Base-by-base conservation (phyloP, 2,329 filamentous ascomycete species). In the Aspergillus neoniger region DNA sequence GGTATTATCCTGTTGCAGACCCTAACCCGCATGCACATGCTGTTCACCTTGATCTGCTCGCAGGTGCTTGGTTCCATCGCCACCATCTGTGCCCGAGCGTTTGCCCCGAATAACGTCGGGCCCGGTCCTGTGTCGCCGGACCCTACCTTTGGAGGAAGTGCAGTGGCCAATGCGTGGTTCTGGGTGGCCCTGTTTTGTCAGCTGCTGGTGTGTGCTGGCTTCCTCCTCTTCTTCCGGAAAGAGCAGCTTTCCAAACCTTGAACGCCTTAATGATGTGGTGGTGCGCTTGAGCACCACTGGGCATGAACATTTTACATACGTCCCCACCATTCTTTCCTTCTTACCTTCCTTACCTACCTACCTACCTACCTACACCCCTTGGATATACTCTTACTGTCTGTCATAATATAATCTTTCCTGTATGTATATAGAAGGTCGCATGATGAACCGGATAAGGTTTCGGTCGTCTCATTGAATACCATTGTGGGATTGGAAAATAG, bases 1-100 rank as follows among this genome's bases (percentile, higher is more conserved):
- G 86, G 86, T 57, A 89, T 88, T 85, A 84, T 89, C 57, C 77
- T 89, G 5, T 73, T 89, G 49, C 85, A 87, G 70, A 88, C 86
- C 1, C 74, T 88, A 66, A 88, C 86, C 1, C 79, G 87, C 14
- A 81, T 87, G 70, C 87, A 89, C 69, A 85, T 88, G 61, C 80
- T 83, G 50, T 86, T 85, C 64, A 84, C 85, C 0, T 75, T 89
- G 25, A 79, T 87, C 43, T 72, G 67, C 1, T 85, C 86, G 5
- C 87, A 89, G 72, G 81, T 88, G 9, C 69, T 89, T 21, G 87
- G 87, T 10, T 84, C 82, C 4, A 70, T 84, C 2, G 84, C 83
- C 3, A 89, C 86, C 2, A 88, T 89, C 41, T 78, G 84, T 21
- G 86, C 85, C 2, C 73, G 86, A 52, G 84, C 84, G 2, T 83